A percentile compares a stretch with the other conserved stretches of the same genome.
These are phyloP conservation scores for Knoxdaviesia capensis DNA, from an alignment of 2,329 filamentous ascomycete genomes.

Conservation along the genomic window DNA sequence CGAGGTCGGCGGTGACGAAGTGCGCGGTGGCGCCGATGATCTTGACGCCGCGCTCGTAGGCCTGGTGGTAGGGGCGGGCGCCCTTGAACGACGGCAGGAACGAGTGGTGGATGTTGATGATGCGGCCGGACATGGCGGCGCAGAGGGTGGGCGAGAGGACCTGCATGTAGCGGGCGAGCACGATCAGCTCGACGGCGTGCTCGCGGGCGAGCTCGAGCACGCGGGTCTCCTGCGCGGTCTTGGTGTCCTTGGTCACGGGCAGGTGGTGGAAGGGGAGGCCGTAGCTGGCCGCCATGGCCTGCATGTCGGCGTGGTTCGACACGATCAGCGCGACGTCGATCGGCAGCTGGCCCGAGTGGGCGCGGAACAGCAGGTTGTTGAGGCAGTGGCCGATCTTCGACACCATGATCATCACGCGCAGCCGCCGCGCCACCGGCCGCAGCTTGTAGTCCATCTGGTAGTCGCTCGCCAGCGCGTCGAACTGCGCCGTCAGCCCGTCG, in stretches of 20 bases:
- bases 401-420: conserved; percentile 65
- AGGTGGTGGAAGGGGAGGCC: conserved; percentile 65
- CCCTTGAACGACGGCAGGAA: conserved; percentile 81
- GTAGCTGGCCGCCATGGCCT: conserved; percentile 47
- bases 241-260: conserved; percentile 61
- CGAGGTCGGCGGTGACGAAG: conserved; percentile 68
- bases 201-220: conserved; percentile 50
- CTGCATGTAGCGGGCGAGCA: conserved; percentile 60
- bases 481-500: conserved; percentile 30
- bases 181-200: conserved; percentile 57
- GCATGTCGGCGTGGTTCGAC: conserved; percentile 64
- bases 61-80: conserved; percentile 75
- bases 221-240: conserved; percentile 48
- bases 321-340: conserved; percentile 63
- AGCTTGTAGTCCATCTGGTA: conserved; percentile 55
- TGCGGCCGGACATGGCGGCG: conserved; percentile 57
- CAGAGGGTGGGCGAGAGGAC: conserved; percentile 41
- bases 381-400: conserved; percentile 28
- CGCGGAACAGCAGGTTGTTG: conserved; percentile 59
- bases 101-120: conserved; percentile 84
- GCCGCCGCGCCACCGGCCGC: conserved; percentile 46
- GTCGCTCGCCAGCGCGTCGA: conserved; percentile 38
- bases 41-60: conserved; percentile 71
- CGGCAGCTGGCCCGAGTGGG: conserved; percentile 51
- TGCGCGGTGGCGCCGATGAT: conserved; percentile 75